phyloP scores from a whole-genome alignment of 371 early-diverging fungal genomes.

The Circinella umbellata region DNA sequence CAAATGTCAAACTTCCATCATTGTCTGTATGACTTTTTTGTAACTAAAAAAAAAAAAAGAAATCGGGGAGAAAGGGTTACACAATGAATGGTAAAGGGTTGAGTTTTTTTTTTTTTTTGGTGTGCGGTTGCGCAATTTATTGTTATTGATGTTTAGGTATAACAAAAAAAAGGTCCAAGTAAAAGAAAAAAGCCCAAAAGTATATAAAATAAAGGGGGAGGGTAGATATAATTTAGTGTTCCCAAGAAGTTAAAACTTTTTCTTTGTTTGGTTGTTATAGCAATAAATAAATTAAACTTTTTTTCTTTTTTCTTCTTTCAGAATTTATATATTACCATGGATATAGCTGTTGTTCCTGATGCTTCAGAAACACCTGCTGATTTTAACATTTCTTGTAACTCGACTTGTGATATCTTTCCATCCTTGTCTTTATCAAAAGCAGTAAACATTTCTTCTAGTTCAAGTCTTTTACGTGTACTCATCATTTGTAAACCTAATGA shows the following conservation, averaged over 20 bases:
- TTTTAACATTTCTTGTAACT: constrained; percentile 38
- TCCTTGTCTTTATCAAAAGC: constrained; percentile 46
- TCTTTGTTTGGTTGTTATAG: too few relatives aligned
- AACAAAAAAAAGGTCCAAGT: too few relatives aligned
- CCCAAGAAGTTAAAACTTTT: too few relatives aligned
- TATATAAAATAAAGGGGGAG: too few relatives aligned
- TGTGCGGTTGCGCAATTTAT: too few relatives aligned
- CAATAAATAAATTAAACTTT: background rate
- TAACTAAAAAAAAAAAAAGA: constrained; percentile 9
- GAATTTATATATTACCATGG: constrained; percentile 29
- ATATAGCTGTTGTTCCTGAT: constrained; percentile 11
- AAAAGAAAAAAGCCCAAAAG: too few relatives aligned
- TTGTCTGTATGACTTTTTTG: constrained; percentile 20
- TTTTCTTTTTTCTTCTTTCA: background rate
- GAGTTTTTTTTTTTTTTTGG: too few relatives aligned
- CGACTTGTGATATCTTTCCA: constrained; percentile 35
- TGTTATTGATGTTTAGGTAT: too few relatives aligned
- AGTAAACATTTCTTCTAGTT: constrained; percentile 42
- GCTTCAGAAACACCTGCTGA: constrained; percentile 31
- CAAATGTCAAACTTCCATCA: constrained; percentile 40
- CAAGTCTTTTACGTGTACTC: constrained; percentile 36
- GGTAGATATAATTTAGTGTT: too few relatives aligned
- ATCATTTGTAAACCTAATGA: constrained; percentile 44
- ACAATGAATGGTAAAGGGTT: too few relatives aligned
- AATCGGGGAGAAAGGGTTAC: background rate